These are phyloP conservation scores for Mycena chlorophos DNA, from an alignment of 768 basidiomycete species.

Conservation along the genomic window DNA sequence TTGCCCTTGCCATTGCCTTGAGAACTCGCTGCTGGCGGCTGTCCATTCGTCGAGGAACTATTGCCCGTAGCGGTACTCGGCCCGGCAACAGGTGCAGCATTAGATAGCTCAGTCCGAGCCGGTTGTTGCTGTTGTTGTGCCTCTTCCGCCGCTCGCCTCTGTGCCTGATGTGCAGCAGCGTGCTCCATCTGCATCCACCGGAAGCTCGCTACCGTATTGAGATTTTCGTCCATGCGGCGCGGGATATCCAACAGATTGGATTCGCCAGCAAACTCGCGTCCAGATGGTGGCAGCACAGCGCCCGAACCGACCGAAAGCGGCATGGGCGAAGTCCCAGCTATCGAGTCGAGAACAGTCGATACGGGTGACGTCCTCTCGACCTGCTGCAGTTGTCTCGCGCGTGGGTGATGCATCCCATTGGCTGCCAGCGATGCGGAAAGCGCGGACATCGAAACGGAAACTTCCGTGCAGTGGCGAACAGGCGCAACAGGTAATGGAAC, in stretches of 20 bases:
- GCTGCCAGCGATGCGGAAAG: constrained; percentile 71
- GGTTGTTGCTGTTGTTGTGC: constrained; percentile 24
- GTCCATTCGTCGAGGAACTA: constrained; percentile 6
- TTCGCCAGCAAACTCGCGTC: constrained; percentile 26
- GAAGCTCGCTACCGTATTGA: constrained; percentile 49
- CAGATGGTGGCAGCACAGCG: constrained; percentile 19
- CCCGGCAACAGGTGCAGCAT: constrained; percentile 11
- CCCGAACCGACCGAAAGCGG: constrained; percentile 28
- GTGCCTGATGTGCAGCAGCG: constrained; percentile 6
- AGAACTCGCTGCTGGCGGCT: not conserved
- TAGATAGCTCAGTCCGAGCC: constrained; percentile 18
- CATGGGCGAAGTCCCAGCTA: constrained; percentile 32
- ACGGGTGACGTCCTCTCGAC: constrained; percentile 20
- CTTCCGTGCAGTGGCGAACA: constrained; percentile 35
- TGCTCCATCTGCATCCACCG: constrained; percentile 38
- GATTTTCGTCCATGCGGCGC: constrained; percentile 39
- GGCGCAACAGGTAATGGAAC: constrained; percentile 49
- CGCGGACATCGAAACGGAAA: constrained; percentile 50
- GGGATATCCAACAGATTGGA: constrained; percentile 43
- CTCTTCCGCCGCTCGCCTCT: constrained; percentile 27
- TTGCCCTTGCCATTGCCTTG: constrained; percentile 49
- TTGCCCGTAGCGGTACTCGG: constrained; percentile 19
- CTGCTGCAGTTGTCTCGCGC: constrained; percentile 25
- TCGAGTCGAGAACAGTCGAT: constrained; percentile 9
- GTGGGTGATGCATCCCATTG: constrained; percentile 57